Conservation (phyloP, 2,329 filamentous ascomycete genomes). For the Celoporthe dispersa region DNA sequence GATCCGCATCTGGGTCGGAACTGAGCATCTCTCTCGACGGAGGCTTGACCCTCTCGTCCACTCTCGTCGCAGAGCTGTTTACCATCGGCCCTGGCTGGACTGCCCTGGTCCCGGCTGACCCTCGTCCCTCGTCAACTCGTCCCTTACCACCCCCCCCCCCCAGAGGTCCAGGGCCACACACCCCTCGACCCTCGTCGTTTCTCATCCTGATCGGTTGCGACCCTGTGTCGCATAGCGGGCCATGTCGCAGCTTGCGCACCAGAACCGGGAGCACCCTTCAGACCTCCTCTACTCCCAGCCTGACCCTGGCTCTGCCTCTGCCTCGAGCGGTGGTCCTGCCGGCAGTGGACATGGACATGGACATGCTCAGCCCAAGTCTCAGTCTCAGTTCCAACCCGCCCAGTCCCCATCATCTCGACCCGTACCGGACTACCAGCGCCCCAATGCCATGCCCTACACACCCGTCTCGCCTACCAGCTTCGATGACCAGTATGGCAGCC, state of each 20-base stretch:
- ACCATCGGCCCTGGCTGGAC: constrained; percentile 4
- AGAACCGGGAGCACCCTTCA: constrained; percentile 48
- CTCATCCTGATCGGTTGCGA: constrained; percentile 2
- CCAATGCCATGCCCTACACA: constrained; percentile 22
- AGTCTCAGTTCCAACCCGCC: constrained; percentile 26
- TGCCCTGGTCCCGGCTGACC: constrained; percentile 13
- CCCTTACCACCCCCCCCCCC: neutral
- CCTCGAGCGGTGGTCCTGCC: neutral
- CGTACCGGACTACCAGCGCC: constrained; percentile 26
- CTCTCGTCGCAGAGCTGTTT: constrained; percentile 11
- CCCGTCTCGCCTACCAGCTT: constrained; percentile 27
- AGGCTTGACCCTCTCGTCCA: neutral
- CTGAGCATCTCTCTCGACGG: neutral
- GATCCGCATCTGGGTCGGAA: neutral
- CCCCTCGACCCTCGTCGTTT: constrained; percentile 16
- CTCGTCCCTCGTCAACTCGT: constrained; percentile 7
- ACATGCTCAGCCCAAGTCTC: constrained; percentile 20
- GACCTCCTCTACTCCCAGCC: constrained; percentile 34
- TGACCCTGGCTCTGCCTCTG: constrained; percentile 24
- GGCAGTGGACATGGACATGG: constrained; percentile 5
- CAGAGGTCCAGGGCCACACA: constrained; percentile 4
- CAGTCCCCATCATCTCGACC: constrained; percentile 21
- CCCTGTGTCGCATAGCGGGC: constrained; percentile 45
- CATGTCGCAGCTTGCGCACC: constrained; percentile 59
- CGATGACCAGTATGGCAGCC: constrained; percentile 31